A percentile compares a stretch with the other conserved stretches of the same genome.
Conservation (phyloP, 768 basidiomycete genomes). For the Suillus luteus region DNA sequence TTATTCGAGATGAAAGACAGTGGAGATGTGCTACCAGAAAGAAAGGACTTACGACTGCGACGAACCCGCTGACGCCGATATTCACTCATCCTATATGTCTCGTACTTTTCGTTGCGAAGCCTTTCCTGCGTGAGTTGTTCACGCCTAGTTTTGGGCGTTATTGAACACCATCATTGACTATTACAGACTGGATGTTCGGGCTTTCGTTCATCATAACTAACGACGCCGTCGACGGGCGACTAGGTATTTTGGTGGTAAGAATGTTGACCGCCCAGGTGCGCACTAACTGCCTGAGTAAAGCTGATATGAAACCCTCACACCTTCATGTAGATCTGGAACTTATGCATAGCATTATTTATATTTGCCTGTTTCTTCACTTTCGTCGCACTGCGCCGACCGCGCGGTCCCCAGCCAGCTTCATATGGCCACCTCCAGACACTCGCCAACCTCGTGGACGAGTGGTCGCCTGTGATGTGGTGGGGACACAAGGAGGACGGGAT, state of each 20-base stretch:
- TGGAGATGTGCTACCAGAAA: conserved; percentile 28
- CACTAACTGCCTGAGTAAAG: background rate
- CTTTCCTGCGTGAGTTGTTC: conserved; percentile 28
- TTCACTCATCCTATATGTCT: conserved; percentile 24
- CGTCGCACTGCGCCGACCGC: conserved; percentile 10
- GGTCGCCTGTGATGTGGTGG: conserved; percentile 26
- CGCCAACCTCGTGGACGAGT: conserved; percentile 22
- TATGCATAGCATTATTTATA: conserved; percentile 23
- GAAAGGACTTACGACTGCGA: conserved; percentile 20
- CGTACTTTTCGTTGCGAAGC: conserved; percentile 23
- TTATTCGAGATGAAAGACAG: conserved; percentile 29
- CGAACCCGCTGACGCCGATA: conserved; percentile 24
- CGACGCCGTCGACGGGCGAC: too few relatives aligned
- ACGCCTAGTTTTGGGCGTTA: background rate
- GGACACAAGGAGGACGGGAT: conserved; percentile 22
- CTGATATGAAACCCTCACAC: background rate
- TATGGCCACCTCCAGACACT: conserved; percentile 25
- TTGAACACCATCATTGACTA: background rate
- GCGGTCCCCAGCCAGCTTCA: conserved; percentile 17
- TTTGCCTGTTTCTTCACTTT: conserved; percentile 23
- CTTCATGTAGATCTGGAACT: conserved; percentile 27
- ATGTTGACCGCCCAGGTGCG: conserved; percentile 33
- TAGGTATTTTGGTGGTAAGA: conserved; percentile 21
- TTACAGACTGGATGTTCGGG: conserved; percentile 36
- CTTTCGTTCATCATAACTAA: conserved; percentile 26